phyloP scores from a whole-genome alignment of 441 rosid species.

The Euphorbia schlechtendalii region DNA sequence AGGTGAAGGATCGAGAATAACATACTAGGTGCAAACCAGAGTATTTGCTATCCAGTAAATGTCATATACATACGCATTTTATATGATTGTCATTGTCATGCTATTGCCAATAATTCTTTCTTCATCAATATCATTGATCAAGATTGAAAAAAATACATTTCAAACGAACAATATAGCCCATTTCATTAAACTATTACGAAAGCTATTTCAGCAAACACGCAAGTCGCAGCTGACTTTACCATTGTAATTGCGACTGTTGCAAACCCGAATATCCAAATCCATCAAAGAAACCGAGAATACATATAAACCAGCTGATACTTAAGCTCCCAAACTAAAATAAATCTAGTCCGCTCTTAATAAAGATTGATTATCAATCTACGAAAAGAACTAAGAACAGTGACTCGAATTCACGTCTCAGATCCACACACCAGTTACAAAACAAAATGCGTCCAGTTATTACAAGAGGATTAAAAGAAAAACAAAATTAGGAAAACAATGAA shows the following conservation, averaged over 20 bases:
- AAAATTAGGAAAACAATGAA: background rate
- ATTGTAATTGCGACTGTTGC: background rate
- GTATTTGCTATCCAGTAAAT: background rate
- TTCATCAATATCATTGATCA: conserved; percentile 1
- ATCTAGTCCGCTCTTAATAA: background rate
- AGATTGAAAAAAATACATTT: background rate
- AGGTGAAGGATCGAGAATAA: background rate
- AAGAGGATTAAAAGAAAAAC: background rate
- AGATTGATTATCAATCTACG: background rate
- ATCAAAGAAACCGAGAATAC: background rate
- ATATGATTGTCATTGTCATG: background rate
- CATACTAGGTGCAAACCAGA: background rate
- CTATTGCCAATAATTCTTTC: background rate
- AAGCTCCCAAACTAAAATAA: background rate
- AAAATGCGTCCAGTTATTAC: background rate
- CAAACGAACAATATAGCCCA: background rate
- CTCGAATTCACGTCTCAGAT: conserved; percentile 4
- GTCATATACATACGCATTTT: background rate
- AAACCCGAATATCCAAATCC: background rate
- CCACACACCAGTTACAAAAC: background rate
- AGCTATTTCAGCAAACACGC: conserved; percentile 4
- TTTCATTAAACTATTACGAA: background rate
- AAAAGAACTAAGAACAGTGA: background rate
- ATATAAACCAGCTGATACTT: conserved; percentile 3
- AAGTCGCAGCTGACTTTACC: background rate